Base-by-base conservation (phyloP, 805 yeast species). In the Candida sonorensis region DNA sequence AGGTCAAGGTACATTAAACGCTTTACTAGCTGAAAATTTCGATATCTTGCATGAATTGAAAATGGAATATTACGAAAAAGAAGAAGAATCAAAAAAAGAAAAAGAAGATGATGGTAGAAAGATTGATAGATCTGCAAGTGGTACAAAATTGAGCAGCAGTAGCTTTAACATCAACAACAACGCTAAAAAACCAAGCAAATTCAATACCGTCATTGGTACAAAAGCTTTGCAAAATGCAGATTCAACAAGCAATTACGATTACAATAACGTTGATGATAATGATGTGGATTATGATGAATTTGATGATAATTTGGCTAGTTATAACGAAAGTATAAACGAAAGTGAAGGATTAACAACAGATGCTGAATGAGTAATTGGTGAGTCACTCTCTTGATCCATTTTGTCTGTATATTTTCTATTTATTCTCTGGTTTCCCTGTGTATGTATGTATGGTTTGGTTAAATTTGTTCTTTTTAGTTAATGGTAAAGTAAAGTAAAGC, bases 1-100 rank as follows among this genome's bases (percentile, higher is more conserved):
- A 55, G 99, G 99, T 10, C 99, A 92, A 59, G 98, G 97, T 5
- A 77, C 94, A n/a, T 66, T 92, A 41, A 87, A 78, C 55, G 95
- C 95, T 1, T 61, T 90, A 36, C 64, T 90, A 31, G 92, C 95
- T 4, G 97, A 88, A 54, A 90, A 97, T 57, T 92, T 86, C 55
- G 98, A 92, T 56, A 81, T 90, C 37, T 69, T 84, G 29, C 92
- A 90, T 52, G 98, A 92, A 61, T 66, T 92, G 55, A 82, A 86
- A 52, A 78, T 84, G 22, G 95, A 87, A 51, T 72, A 82, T 32
- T 87, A 82, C 46, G 88, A 80, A 40, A 66, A 65, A 39, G 75
- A 71, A 27, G 61, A 55, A 20, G 42, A 44, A 8, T 52, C 43
- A 7, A 12, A 23, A 7, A 12, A 23, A 12, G 6, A 7, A n/a